Evolutionary conservation across 345 rosid species (phyloP).

Genomic region (Linum usitatissimum): DNA sequence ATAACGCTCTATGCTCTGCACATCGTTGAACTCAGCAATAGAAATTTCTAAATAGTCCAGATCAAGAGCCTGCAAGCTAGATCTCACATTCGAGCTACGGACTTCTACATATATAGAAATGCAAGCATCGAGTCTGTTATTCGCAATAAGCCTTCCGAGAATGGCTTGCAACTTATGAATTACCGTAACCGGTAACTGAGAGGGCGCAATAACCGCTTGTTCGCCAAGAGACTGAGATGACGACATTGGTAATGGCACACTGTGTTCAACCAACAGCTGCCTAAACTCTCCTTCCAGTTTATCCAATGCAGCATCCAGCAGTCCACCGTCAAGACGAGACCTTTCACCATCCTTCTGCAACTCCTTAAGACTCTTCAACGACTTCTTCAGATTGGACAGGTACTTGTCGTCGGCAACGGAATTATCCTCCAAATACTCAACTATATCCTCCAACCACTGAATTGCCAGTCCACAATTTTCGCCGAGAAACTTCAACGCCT

Average conservation of each 20-base stretch:
- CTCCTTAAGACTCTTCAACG: slow-evolving; percentile 51
- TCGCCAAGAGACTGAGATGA: slow-evolving; percentile 47
- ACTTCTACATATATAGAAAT: slow-evolving; percentile 78
- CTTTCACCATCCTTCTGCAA: slow-evolving; percentile 34
- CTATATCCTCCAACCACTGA: slow-evolving; percentile 97
- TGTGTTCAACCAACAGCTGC: slow-evolving; percentile 66
- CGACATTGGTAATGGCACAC: slow-evolving; percentile 78
- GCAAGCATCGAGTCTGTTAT: slow-evolving; percentile 73
- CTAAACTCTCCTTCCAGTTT: slow-evolving; percentile 68
- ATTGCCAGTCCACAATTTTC: slow-evolving; percentile 92
- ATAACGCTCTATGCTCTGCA: slow-evolving; percentile 80
- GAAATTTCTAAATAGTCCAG: slow-evolving; percentile 93
- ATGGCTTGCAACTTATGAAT: slow-evolving; percentile 88
- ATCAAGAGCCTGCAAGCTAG: slow-evolving; percentile 84
- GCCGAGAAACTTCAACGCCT: slow-evolving; percentile 80
- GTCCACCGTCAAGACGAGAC: slow-evolving; percentile 68
- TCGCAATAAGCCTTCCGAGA: slow-evolving; percentile 75
- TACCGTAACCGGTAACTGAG: slow-evolving; percentile 75
- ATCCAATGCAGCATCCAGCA: slow-evolving; percentile 70
- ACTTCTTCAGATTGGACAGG: slow-evolving; percentile 57
- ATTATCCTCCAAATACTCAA: slow-evolving; percentile 90
- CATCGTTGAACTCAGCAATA: slow-evolving; percentile 68
- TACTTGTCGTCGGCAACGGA: slow-evolving; percentile 64
- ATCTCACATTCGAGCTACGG: slow-evolving; percentile 77
- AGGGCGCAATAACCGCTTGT: slow-evolving; percentile 73